Evolutionary conservation across 306 rosid genomes (phyloP), one percentile per base, ranked within the genome.

Genomic region (Vigna mungo): DNA sequence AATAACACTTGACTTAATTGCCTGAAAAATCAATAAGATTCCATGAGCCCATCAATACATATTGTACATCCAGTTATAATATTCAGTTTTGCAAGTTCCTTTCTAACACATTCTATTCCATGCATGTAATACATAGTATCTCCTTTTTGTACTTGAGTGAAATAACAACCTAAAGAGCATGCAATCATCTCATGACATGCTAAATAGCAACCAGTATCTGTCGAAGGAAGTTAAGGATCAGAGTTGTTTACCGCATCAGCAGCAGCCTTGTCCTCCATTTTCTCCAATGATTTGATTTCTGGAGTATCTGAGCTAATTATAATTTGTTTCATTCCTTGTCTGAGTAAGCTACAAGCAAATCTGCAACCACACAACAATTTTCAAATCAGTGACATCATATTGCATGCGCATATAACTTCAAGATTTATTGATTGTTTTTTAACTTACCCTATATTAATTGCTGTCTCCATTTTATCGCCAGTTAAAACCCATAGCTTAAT

Each of bases 381-480:
- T 36, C 47, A 34, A 51, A 74, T 71, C 63, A 77, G 81, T 7
- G 36, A 43, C 75, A 32, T 43, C 55, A 67, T 58, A 51, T 15
- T 53, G 72, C n/a, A 75, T 25, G 7, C 37, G 39, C 20, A 56
- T 11, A 37, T 20, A 16, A 54, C 18, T 79, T 66, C 75, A 66
- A 74, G 77, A 63, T 73, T 34, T 69, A 6, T 2, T 21, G 63
- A 68, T 51, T 49, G 69, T 63, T 55, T 74, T 34, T 53, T 36
- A 54, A 53, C 78, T 61, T 85, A 88, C 99, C 99, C 99, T 47
- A 96, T 96, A 71, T 96, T 92, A 85, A 96, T 96, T 37, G 99
- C 99, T 30, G 98, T 96, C 84, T 96, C 99, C 99, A 96, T 96
- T 89, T 96, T 96, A 85, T 96, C 99, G 60, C 99, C 99, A 46